These are phyloP conservation scores for Camellia japonica DNA, from an alignment of 148 eudicot genomes.

Conservation along the genomic window DNA sequence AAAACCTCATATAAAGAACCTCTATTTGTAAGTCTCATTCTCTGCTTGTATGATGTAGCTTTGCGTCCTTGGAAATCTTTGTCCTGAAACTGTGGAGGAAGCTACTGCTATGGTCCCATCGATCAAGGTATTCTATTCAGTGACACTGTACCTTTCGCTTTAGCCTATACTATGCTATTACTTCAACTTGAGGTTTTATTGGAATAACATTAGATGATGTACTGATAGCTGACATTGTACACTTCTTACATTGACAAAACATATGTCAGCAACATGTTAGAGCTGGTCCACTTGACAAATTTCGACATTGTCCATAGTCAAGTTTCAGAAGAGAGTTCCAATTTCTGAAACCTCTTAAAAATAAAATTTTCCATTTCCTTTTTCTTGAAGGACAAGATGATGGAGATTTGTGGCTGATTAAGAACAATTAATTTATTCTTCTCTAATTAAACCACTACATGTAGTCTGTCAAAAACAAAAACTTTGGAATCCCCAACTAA, in stretches of 20 bases:
- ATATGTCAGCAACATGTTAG: background rate
- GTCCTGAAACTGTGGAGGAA: slow-evolving; percentile 97
- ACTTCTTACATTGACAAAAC: background rate
- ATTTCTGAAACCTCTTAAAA: background rate
- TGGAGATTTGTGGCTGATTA: background rate
- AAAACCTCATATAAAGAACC: no score
- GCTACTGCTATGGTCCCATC: slow-evolving; percentile 93
- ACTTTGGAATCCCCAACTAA: background rate
- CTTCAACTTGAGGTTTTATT: background rate
- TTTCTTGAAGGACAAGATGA: background rate
- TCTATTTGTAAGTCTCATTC: background rate
- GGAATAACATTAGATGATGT: background rate
- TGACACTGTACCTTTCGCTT: background rate
- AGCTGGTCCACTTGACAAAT: background rate
- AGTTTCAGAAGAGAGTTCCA: background rate
- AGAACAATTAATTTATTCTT: background rate
- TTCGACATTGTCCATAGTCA: background rate
- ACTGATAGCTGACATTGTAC: background rate
- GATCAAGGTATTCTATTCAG: slow-evolving; percentile 45
- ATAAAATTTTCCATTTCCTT: background rate
- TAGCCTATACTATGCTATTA: background rate
- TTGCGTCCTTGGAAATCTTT: slow-evolving; percentile 84
- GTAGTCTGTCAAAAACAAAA: no score
- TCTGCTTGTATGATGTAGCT: slow-evolving; percentile 31
- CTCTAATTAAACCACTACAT: no score